A percentile compares a stretch with the other conserved stretches of the same genome.
phyloP scores from a whole-genome alignment of 495 filamentous ascomycete genomes.

The Penicillium coprophilum region DNA sequence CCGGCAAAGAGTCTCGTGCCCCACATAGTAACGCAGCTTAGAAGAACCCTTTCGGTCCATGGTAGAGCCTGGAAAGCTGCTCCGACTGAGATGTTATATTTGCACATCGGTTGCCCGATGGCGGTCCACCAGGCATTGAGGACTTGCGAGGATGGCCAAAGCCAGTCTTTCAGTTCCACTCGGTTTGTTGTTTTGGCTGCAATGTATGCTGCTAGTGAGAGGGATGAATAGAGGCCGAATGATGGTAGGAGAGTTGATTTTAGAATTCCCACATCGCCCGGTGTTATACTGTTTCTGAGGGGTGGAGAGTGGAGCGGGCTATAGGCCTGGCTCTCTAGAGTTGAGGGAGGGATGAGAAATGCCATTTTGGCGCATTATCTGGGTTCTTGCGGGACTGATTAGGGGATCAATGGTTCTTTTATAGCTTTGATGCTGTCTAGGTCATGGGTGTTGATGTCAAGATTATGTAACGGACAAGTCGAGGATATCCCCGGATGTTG shows the following conservation, averaged over 20 bases:
- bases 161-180: slow-evolving; percentile 57
- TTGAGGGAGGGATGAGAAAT: slow-evolving; percentile 6
- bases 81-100: slow-evolving; percentile 37
- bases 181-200: slow-evolving; percentile 47
- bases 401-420: neutral
- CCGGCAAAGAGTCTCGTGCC: slow-evolving; percentile 54
- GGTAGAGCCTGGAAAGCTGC: slow-evolving; percentile 45
- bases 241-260: slow-evolving; percentile 53
- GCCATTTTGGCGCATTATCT: neutral
- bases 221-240: slow-evolving; percentile 43
- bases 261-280: slow-evolving; percentile 44
- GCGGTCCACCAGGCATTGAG: slow-evolving; percentile 60
- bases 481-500: too few relatives aligned
- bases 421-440: neutral
- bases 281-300: neutral
- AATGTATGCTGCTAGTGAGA: slow-evolving; percentile 48
- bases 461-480: slow-evolving; percentile 19
- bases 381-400: neutral
- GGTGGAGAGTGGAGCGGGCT: slow-evolving; percentile 2
- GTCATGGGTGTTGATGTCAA: slow-evolving; percentile 23
- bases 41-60: slow-evolving; percentile 52
- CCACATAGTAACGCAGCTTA: slow-evolving; percentile 55
- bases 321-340: slow-evolving; percentile 7
- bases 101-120: slow-evolving; percentile 45
- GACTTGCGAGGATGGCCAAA: slow-evolving; percentile 55